phyloP scores from a whole-genome alignment of 2,329 filamentous ascomycete genomes.

The Periconia macrospinosa region DNA sequence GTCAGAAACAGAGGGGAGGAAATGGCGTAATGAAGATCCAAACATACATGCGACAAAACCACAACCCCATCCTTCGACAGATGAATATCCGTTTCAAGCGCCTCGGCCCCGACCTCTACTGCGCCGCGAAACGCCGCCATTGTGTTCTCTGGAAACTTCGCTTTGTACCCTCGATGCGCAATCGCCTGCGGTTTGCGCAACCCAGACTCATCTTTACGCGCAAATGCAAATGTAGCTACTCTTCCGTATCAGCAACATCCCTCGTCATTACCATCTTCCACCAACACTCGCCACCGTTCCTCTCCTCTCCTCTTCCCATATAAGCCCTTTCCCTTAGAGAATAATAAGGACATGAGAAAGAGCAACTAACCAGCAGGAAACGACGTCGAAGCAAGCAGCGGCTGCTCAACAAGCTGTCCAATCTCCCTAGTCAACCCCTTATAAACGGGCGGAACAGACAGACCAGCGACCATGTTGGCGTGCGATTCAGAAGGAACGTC shows the following conservation, averaged over 20 bases:
- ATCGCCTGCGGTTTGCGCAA: conserved; percentile 67
- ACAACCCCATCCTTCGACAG: conserved; percentile 80
- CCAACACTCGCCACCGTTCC: too few species aligned
- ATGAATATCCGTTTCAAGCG: conserved; percentile 87
- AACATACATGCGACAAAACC: conserved; percentile 75
- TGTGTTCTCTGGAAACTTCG: conserved; percentile 80
- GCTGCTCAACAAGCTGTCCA: conserved; percentile 38
- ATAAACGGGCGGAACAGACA: conserved; percentile 36
- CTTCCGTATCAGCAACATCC: conserved; percentile 13
- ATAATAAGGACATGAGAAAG: neutral
- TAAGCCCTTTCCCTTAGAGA: too few species aligned
- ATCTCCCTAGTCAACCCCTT: conserved; percentile 37
- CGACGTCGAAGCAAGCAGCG: conserved; percentile 32
- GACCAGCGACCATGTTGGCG: conserved; percentile 36
- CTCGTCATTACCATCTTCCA: neutral
- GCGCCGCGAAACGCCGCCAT: conserved; percentile 77
- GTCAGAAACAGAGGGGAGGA: too few species aligned
- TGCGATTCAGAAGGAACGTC: too few species aligned
- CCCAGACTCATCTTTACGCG: conserved; percentile 37
- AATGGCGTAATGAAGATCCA: neutral
- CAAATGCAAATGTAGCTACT: conserved; percentile 39
- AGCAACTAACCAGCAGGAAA: conserved; percentile 30
- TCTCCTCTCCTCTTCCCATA: too few species aligned
- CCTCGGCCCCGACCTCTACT: conserved; percentile 73
- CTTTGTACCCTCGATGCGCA: conserved; percentile 78